Conservation (phyloP, 2,329 filamentous ascomycete species). For the Xylariaceae sp. region DNA sequence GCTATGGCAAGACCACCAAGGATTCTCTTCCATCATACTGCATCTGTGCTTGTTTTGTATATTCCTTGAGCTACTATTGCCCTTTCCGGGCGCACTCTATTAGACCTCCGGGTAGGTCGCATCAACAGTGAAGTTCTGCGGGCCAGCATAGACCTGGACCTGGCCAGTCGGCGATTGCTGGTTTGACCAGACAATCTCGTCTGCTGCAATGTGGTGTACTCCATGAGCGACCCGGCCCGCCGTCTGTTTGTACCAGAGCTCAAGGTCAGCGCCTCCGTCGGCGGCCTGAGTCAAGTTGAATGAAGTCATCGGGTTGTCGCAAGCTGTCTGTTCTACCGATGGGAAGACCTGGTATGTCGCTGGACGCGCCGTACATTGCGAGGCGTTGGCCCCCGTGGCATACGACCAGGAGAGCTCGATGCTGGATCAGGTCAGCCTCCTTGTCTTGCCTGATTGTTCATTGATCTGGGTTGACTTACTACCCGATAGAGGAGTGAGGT, state of each 20-base stretch:
- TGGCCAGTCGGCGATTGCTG: conserved; percentile 15
- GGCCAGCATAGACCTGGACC: conserved; percentile 15
- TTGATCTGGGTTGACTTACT: conserved; percentile 9
- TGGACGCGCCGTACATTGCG: conserved; percentile 8
- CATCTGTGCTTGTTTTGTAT: too few species aligned
- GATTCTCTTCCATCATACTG: too few species aligned
- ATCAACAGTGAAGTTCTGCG: conserved; percentile 11
- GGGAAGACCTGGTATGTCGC: conserved; percentile 15
- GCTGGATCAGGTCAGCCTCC: conserved; percentile 7
- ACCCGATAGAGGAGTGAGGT: conserved; percentile 16
- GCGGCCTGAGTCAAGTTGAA: conserved; percentile 12
- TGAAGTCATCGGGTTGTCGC: conserved; percentile 10
- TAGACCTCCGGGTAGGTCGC: background rate
- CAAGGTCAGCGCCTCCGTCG: conserved; percentile 14
- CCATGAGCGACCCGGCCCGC: conserved; percentile 2
- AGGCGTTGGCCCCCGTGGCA: conserved; percentile 1
- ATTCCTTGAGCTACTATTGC: too few species aligned
- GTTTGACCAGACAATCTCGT: conserved; percentile 14
- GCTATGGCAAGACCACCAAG: too few species aligned
- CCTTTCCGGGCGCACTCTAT: too few species aligned
- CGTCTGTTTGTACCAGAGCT: conserved; percentile 9
- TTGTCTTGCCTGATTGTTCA: background rate
- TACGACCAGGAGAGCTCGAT: conserved; percentile 10
- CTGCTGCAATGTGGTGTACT: conserved; percentile 9
- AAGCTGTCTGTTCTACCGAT: conserved; percentile 10